Conservation (phyloP, 495 filamentous ascomycete species). For the Oidiodendron maius region DNA sequence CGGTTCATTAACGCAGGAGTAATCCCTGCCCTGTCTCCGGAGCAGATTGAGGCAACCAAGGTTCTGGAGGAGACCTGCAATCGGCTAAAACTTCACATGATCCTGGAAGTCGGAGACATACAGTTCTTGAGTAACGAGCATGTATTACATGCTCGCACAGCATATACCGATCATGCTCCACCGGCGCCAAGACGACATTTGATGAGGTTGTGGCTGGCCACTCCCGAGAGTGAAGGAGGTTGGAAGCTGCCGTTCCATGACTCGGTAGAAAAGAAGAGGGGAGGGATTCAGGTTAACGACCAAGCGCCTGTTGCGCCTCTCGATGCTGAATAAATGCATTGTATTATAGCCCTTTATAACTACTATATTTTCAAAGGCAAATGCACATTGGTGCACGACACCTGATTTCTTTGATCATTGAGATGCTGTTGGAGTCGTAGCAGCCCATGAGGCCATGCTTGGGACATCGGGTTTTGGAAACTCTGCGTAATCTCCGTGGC, state of each 20-base stretch:
- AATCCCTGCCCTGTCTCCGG: slow-evolving; percentile 59
- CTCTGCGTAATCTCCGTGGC: not conserved
- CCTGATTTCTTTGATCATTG: slow-evolving; percentile 9
- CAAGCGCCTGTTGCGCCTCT: slow-evolving; percentile 54
- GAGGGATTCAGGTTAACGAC: slow-evolving; percentile 83
- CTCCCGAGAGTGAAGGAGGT: slow-evolving; percentile 75
- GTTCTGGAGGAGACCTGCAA: slow-evolving; percentile 65
- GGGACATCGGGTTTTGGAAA: slow-evolving; percentile 1
- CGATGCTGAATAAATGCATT: slow-evolving; percentile 59
- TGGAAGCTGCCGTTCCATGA: slow-evolving; percentile 83
- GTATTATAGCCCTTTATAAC: too few relatives aligned
- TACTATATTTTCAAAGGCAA: not conserved
- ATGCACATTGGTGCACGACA: not conserved
- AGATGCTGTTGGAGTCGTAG: slow-evolving; percentile 10
- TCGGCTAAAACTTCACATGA: slow-evolving; percentile 64
- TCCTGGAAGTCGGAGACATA: slow-evolving; percentile 73
- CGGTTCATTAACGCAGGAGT: slow-evolving; percentile 61
- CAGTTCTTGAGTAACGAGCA: slow-evolving; percentile 70
- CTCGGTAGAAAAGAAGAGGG: slow-evolving; percentile 74
- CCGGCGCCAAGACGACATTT: slow-evolving; percentile 62
- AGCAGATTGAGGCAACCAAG: slow-evolving; percentile 56
- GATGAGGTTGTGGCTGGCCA: slow-evolving; percentile 81
- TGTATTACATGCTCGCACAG: slow-evolving; percentile 63
- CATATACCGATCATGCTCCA: slow-evolving; percentile 58
- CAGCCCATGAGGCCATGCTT: slow-evolving; percentile 2